phyloP scores from a whole-genome alignment of 371 early-diverging fungal genomes.

The Coemansia sp. region DNA sequence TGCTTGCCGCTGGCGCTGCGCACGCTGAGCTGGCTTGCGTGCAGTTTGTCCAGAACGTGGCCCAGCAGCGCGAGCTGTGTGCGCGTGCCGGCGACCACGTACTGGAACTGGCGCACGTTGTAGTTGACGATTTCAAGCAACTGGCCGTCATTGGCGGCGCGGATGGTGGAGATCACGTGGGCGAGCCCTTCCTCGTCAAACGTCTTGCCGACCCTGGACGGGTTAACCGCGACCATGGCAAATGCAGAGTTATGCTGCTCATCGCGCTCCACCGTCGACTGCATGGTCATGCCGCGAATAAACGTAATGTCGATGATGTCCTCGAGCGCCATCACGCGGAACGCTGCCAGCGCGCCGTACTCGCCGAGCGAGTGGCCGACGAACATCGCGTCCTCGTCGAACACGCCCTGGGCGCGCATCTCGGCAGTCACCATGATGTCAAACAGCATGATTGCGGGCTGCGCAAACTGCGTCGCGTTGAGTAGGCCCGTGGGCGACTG shows the following conservation, averaged over 20 bases:
- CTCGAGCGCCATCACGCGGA: slow-evolving; percentile 86
- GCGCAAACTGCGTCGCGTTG: slow-evolving; percentile 95
- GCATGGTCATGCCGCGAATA: slow-evolving; percentile 98
- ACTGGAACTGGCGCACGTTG: slow-evolving; percentile 97
- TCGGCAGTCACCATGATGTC: slow-evolving; percentile 91
- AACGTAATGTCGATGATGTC: slow-evolving; percentile 90
- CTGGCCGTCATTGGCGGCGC: slow-evolving; percentile 68
- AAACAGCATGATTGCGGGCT: slow-evolving; percentile 91
- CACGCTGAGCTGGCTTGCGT: slow-evolving; percentile 63
- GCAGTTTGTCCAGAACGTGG: slow-evolving; percentile 78
- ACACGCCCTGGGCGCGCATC: slow-evolving; percentile 86
- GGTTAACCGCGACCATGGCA: slow-evolving; percentile 96
- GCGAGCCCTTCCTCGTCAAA: slow-evolving; percentile 79
- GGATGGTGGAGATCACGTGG: slow-evolving; percentile 82
- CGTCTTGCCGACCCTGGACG: slow-evolving; percentile 81
- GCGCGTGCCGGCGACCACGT: slow-evolving; percentile 91
- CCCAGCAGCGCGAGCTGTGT: slow-evolving; percentile 78
- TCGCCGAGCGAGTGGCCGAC: slow-evolving; percentile 97
- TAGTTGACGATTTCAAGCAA: slow-evolving; percentile 96
- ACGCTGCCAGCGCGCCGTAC: slow-evolving; percentile 89
- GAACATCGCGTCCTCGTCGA: slow-evolving; percentile 81
- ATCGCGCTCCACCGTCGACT: slow-evolving; percentile 92
- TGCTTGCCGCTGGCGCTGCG: slow-evolving; percentile 74
- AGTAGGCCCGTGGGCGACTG: slow-evolving; percentile 86
- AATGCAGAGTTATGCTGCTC: slow-evolving; percentile 83